Evolutionary conservation across 495 filamentous ascomycete genomes (phyloP).

Genomic region (Neurospora sp.): DNA sequence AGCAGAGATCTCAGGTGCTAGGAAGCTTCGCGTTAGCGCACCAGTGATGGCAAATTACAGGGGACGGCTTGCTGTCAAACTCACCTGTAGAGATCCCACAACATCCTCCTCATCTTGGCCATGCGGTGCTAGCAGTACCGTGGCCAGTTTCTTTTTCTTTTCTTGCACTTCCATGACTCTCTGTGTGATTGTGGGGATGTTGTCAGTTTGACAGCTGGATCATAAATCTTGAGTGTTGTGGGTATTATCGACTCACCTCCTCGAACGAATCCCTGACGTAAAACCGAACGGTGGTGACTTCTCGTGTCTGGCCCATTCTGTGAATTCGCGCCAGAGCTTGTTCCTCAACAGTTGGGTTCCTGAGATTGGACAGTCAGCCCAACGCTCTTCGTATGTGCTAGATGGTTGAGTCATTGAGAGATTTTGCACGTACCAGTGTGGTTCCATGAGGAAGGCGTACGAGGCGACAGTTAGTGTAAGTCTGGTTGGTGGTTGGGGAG

Average conservation of each 20-base stretch:
- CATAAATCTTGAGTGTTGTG: background rate
- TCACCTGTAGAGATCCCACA: background rate
- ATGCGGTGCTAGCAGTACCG: background rate
- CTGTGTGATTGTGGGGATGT: background rate
- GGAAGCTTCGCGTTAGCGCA: background rate
- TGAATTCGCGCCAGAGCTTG: slow-evolving; percentile 31
- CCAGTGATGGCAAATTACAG: background rate
- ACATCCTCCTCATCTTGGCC: background rate
- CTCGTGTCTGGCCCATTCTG: slow-evolving; percentile 26
- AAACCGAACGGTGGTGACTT: slow-evolving; percentile 29
- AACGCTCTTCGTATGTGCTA: background rate
- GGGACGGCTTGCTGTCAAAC: background rate
- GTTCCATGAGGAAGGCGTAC: slow-evolving; percentile 33
- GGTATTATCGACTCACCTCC: slow-evolving; percentile 9
- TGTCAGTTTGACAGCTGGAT: background rate
- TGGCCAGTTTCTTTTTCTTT: background rate
- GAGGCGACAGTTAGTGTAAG: slow-evolving; percentile 28
- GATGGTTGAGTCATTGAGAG: background rate
- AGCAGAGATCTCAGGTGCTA: background rate
- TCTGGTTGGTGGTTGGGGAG: slow-evolving; percentile 5
- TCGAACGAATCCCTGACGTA: slow-evolving; percentile 28
- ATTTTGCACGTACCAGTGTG: slow-evolving; percentile 18
- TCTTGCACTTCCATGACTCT: background rate
- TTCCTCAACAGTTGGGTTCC: slow-evolving; percentile 34
- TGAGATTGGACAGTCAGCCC: background rate